Conservation (phyloP, 2,329 filamentous ascomycete species). For the Ophiostoma angusticollis region DNA sequence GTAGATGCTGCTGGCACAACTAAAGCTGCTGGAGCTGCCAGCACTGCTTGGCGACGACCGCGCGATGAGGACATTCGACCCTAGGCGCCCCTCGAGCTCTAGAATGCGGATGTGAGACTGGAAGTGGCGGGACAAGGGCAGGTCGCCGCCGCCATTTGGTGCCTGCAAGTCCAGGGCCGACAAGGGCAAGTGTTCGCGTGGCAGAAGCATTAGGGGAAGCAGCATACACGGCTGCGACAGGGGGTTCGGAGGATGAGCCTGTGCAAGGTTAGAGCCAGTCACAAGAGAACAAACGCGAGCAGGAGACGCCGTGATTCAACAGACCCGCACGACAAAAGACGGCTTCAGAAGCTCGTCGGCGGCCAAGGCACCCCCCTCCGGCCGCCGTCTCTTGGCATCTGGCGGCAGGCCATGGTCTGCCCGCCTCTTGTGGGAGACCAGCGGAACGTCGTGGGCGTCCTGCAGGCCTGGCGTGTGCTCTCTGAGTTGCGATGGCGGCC, state of each 20-base stretch:
- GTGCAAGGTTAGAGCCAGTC: neutral
- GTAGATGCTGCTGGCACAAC: constrained; percentile 30
- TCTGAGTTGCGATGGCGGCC: constrained; percentile 18
- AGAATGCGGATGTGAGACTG: constrained; percentile 50
- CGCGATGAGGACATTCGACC: constrained; percentile 47
- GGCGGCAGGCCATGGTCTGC: constrained; percentile 19
- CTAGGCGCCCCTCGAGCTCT: constrained; percentile 49
- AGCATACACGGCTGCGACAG: constrained; percentile 41
- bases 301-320: neutral
- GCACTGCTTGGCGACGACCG: constrained; percentile 36
- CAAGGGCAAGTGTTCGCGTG: constrained; percentile 47
- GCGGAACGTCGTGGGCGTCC: constrained; percentile 27
- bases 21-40: constrained; percentile 7
- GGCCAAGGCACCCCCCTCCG: constrained; percentile 18
- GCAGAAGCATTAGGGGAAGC: constrained; percentile 48
- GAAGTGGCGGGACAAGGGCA: constrained; percentile 42
- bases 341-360: constrained; percentile 40
- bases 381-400: constrained; percentile 9
- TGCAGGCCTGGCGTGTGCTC: constrained; percentile 14
- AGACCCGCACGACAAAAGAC: constrained; percentile 40
- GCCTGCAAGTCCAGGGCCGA: constrained; percentile 46
- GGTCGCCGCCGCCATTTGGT: constrained; percentile 36
- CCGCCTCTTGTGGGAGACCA: constrained; percentile 16
- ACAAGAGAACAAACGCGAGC: too few relatives aligned
- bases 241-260: constrained; percentile 45